These are phyloP conservation scores for Akanthomyces uredinophilus DNA, from an alignment of 2,329 filamentous ascomycete species.

Conservation along the genomic window DNA sequence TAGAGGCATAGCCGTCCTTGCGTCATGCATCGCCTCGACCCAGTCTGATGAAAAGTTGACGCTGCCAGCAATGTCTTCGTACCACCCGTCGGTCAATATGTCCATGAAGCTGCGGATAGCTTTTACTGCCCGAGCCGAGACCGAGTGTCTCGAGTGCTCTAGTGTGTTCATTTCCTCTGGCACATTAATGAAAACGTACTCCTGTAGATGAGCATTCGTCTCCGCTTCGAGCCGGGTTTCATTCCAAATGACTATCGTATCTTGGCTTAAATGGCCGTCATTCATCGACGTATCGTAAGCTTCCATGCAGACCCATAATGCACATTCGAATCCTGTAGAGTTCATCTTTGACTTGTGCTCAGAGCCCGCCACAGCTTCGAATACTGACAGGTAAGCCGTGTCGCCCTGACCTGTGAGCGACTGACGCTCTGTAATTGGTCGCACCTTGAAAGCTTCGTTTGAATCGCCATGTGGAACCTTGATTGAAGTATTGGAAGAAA, in stretches of 20 bases:
- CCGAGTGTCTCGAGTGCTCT: slow-evolving; percentile 25
- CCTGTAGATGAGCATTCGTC: slow-evolving; percentile 23
- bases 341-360: slow-evolving; percentile 20
- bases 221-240: slow-evolving; percentile 23
- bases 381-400: slow-evolving; percentile 29
- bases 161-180: slow-evolving; percentile 24
- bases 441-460: slow-evolving; percentile 27
- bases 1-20: slow-evolving; percentile 24
- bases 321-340: slow-evolving; percentile 27
- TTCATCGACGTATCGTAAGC: slow-evolving; percentile 25
- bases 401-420: slow-evolving; percentile 15
- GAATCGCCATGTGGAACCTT: slow-evolving; percentile 18
- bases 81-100: slow-evolving; percentile 27
- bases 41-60: slow-evolving; percentile 34
- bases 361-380: slow-evolving; percentile 30
- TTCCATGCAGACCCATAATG: slow-evolving; percentile 34
- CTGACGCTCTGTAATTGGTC: slow-evolving; percentile 19
- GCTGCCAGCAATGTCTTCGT: slow-evolving; percentile 23
- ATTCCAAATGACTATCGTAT: slow-evolving; percentile 25
- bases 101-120: slow-evolving; percentile 30
- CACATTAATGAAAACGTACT: slow-evolving; percentile 30
- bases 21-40: slow-evolving; percentile 33
- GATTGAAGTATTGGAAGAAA: slow-evolving; percentile 26
- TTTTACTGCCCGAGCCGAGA: slow-evolving; percentile 28
- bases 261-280: slow-evolving; percentile 26